Base-by-base conservation (phyloP, 164 flowering plant species). In the Cinnamomum micranthum region DNA sequence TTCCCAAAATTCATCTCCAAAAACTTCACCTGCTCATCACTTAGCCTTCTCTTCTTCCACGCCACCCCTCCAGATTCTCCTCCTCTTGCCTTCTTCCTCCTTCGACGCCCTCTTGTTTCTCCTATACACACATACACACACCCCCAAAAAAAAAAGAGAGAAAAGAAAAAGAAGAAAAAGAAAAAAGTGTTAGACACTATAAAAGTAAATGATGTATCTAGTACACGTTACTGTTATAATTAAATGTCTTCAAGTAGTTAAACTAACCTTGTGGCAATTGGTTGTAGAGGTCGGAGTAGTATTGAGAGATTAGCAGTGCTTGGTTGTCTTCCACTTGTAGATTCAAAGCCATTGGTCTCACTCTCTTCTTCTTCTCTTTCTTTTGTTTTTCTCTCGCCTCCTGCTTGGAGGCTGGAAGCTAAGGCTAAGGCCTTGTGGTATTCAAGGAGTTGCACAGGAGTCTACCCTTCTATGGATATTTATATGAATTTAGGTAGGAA, bases 11-110 rank as follows among this genome's bases (percentile, higher is more conserved):
- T 82, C 67, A 51, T 15, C 83, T 90, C 94, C 19, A 90, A 80
- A 67, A 80, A 69, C 6, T 74, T 80, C 19, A 81, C 84, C 73
- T 90, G 94, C 73, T 86, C 91, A 0, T 69, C 75, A 28, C 84
- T 90, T 65, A 90, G 83, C 81, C 85, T 89, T 80, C 92, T 86
- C 87, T 90, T 90, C 82, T 79, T 86, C 10, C 58, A 20, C 55
- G 70, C 84, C 0, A 50, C 76, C 0, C n/a, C 64, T 3, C 50
- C 60, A 41, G 47, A 1, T 1, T 9, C 75, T 19, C 74, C 86
- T 52, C 75, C 84, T 75, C 75, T 85, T 76, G 50, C 64, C 86
- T 83, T 87, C 87, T 78, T 86, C 20, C 87, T 71, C 76, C 89
- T 72, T 19, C 89, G 74, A 25, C 82, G 70, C 23, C 80, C 73